Evolutionary conservation across 2,329 filamentous ascomycete species (phyloP).

Genomic region (Penicillium sp.): DNA sequence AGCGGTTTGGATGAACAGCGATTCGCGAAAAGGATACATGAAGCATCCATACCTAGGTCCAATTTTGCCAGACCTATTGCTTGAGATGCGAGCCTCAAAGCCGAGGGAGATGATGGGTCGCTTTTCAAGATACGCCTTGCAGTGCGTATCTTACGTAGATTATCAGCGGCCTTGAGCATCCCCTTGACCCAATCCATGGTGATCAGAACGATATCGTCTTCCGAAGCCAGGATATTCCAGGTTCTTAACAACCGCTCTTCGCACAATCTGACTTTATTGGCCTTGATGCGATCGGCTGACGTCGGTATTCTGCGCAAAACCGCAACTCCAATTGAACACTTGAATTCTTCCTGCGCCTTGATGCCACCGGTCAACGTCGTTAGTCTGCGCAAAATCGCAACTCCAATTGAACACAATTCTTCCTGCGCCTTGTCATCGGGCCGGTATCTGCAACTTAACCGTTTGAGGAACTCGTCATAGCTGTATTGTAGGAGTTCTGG

Average conservation of each 20-base stretch:
- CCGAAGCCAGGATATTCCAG: neutral
- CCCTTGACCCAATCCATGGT: neutral
- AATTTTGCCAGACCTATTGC: conserved; percentile 6
- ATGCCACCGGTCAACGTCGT: neutral
- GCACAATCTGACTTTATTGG: too few relatives aligned
- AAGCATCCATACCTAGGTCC: neutral
- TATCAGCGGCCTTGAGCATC: neutral
- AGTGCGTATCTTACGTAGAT: neutral
- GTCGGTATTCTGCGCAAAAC: neutral
- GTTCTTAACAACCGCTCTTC: neutral
- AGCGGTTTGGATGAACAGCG: neutral
- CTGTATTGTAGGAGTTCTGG: too few relatives aligned
- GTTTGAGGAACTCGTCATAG: too few relatives aligned
- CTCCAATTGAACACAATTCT: too few relatives aligned
- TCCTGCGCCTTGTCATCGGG: too few relatives aligned
- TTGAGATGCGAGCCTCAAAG: neutral
- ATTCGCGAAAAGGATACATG: neutral
- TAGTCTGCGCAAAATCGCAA: neutral
- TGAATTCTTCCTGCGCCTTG: too few relatives aligned
- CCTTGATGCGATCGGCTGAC: neutral
- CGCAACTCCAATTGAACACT: neutral
- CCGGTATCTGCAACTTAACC: too few relatives aligned
- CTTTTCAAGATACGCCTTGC: neutral
- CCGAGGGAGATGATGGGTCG: neutral
- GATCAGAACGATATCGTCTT: neutral